A percentile compares a stretch with the other conserved stretches of the same genome.
phyloP scores from a whole-genome alignment of 2,329 filamentous ascomycete genomes.

The Cordyceps pruinosa region DNA sequence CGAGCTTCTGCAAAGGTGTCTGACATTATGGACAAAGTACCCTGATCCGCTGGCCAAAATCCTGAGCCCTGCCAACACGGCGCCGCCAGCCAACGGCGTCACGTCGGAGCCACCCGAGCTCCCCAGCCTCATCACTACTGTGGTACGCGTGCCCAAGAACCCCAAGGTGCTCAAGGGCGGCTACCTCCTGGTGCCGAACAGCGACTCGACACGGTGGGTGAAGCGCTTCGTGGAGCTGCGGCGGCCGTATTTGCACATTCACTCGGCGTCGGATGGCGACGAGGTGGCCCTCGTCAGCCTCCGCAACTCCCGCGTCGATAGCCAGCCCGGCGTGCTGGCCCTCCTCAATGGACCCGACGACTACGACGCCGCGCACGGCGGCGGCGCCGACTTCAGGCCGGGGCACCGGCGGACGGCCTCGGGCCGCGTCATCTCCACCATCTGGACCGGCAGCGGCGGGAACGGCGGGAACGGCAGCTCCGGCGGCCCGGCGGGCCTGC shows the following conservation, averaged over 20 bases:
- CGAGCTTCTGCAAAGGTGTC: constrained; percentile 45
- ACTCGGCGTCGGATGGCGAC: constrained; percentile 78
- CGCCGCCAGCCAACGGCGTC: constrained; percentile 60
- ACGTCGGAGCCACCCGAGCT: constrained; percentile 38
- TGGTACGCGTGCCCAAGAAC: constrained; percentile 75
- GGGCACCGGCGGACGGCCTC: constrained; percentile 44
- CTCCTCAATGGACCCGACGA: constrained; percentile 53
- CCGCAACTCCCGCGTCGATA: constrained; percentile 83
- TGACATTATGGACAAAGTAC: constrained; percentile 59
- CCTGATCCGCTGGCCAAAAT: constrained; percentile 50
- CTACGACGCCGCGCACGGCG: constrained; percentile 28
- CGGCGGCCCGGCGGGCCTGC: constrained; percentile 34
- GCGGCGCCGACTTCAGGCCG: constrained; percentile 33
- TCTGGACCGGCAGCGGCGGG: constrained; percentile 46
- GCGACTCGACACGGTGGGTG: constrained; percentile 76
- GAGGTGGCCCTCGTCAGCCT: constrained; percentile 86
- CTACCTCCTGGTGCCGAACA: constrained; percentile 79
- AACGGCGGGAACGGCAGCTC: constrained; percentile 35
- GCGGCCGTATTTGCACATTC: constrained; percentile 84
- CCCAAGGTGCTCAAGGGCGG: constrained; percentile 75
- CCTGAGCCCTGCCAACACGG: constrained; percentile 54
- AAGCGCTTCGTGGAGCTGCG: constrained; percentile 90
- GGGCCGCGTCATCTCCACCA: constrained; percentile 46
- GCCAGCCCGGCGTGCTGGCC: constrained; percentile 78
- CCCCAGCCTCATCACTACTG: constrained; percentile 66